A percentile compares a stretch with the other conserved stretches of the same genome.
Conservation (phyloP, 1,139 yeast species). For the Hanseniaspora sp. region DNA sequence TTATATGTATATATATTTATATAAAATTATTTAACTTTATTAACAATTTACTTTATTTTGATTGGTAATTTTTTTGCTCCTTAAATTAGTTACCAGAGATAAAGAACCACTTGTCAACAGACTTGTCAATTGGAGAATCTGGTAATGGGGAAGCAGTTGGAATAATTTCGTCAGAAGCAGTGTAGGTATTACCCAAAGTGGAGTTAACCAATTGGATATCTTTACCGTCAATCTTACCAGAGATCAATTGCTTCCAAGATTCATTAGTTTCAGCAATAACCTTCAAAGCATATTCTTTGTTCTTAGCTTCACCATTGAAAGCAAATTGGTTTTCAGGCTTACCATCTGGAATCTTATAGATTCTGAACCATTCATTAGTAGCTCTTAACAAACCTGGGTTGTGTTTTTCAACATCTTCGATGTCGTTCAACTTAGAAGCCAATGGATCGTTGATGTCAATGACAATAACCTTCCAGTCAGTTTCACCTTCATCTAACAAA, state of each 20-base stretch:
- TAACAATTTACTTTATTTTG: not conserved
- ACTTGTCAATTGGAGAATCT: constrained; percentile 92
- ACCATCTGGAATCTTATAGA: constrained; percentile 83
- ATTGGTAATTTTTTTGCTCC: constrained; percentile 34
- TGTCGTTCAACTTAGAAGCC: constrained; percentile 58
- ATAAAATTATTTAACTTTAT: not conserved
- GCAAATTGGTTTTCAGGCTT: constrained; percentile 83
- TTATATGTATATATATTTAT: not conserved
- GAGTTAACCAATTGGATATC: constrained; percentile 60
- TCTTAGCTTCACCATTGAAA: constrained; percentile 68
- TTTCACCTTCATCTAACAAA: constrained; percentile 80
- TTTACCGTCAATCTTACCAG: constrained; percentile 36
- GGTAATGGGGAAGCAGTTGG: constrained; percentile 63
- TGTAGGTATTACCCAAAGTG: constrained; percentile 50
- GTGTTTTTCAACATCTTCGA: constrained; percentile 62
- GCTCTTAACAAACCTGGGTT: constrained; percentile 75
- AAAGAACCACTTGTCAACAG: constrained; percentile 97
- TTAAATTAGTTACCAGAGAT: constrained; percentile 55
- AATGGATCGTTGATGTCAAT: constrained; percentile 66
- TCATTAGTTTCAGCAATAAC: constrained; percentile 58
- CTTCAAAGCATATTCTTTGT: constrained; percentile 60
- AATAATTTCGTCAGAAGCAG: constrained; percentile 41
- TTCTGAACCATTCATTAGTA: constrained; percentile 83
- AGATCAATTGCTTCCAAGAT: constrained; percentile 60
- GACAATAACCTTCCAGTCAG: constrained; percentile 86